phyloP scores from a whole-genome alignment of 495 filamentous ascomycete species.

The Lasiosphaeris hirsuta region DNA sequence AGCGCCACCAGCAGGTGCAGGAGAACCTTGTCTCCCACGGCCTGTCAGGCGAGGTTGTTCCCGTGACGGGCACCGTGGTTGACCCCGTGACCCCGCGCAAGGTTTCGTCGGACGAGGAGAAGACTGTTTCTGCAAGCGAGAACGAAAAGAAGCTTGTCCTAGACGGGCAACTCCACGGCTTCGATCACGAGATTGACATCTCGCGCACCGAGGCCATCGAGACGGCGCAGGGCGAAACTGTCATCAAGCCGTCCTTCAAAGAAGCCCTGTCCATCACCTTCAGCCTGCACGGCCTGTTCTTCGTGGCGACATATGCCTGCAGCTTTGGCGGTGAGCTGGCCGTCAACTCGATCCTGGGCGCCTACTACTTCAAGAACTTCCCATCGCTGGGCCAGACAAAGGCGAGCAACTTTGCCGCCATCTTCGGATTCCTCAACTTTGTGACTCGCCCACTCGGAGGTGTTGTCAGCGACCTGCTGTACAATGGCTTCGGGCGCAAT shows the following conservation, averaged over 20 bases:
- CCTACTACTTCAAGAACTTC: constrained; percentile 80
- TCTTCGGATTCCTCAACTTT: constrained; percentile 88
- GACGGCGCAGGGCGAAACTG: constrained; percentile 58
- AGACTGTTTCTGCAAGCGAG: constrained; percentile 27
- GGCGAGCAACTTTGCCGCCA: constrained; percentile 75
- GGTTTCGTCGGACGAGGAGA: constrained; percentile 18
- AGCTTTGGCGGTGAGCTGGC: constrained; percentile 83
- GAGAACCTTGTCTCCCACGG: constrained; percentile 43
- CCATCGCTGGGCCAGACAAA: constrained; percentile 67
- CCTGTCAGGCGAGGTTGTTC: constrained; percentile 41
- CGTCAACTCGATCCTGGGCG: constrained; percentile 76
- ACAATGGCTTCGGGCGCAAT: constrained; percentile 51
- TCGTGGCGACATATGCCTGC: constrained; percentile 71
- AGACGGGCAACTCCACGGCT: constrained; percentile 23
- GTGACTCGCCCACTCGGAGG: constrained; percentile 73
- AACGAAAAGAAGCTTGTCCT: constrained; percentile 35
- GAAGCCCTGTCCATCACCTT: constrained; percentile 58
- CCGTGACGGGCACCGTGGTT: constrained; percentile 53
- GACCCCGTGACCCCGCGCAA: constrained; percentile 39
- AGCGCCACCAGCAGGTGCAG: constrained; percentile 54
- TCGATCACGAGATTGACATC: constrained; percentile 10
- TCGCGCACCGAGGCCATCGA: constrained; percentile 44
- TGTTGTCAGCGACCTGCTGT: constrained; percentile 68
- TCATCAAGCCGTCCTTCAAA: constrained; percentile 62
- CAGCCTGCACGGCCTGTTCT: constrained; percentile 64